A percentile compares a stretch with the other conserved stretches of the same genome.
Conservation (phyloP, 495 filamentous ascomycete species). For the Rusavskia elegans region DNA sequence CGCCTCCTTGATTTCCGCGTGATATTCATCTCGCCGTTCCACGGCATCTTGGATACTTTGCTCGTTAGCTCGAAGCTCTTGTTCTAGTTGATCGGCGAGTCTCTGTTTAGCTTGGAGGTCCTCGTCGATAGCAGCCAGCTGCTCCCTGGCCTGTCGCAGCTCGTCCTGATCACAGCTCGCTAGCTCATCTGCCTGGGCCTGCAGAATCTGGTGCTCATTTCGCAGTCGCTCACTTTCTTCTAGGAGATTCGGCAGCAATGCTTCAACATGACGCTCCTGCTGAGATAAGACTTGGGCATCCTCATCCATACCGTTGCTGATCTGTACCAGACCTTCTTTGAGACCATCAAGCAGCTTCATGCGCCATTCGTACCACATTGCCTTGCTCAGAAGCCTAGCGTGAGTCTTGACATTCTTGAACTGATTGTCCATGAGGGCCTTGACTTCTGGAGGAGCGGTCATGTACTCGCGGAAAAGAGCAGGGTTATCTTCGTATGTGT, state of each 20-base stretch:
- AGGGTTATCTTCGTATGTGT: constrained; percentile 77
- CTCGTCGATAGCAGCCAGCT: constrained; percentile 44
- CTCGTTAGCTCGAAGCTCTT: constrained; percentile 46
- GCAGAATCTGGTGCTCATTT: constrained; percentile 44
- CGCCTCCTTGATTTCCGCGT: constrained; percentile 63
- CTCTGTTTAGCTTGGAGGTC: constrained; percentile 53
- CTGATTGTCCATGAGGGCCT: constrained; percentile 80
- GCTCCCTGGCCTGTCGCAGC: constrained; percentile 46
- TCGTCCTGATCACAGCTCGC: constrained; percentile 66
- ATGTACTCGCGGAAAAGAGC: constrained; percentile 84
- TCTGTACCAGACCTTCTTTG: constrained; percentile 59
- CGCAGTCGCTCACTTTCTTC: constrained; percentile 41
- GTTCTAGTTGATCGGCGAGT: constrained; percentile 46
- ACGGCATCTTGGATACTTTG: constrained; percentile 38
- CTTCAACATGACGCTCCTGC: constrained; percentile 48
- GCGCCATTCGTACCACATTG: constrained; percentile 96
- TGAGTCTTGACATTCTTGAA: constrained; percentile 94
- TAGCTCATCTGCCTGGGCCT: constrained; percentile 57
- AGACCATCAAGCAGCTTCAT: constrained; percentile 77
- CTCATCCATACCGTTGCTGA: constrained; percentile 54
- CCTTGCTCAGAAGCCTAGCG: constrained; percentile 75
- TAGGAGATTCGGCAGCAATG: constrained; percentile 46
- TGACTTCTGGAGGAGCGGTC: constrained; percentile 68
- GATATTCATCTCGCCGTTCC: constrained; percentile 49
- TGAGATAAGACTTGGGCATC: constrained; percentile 55